Percentiles rank a stretch among this genome's conserved stretches.
phyloP scores from a whole-genome alignment of 2,329 filamentous ascomycete species.

The Helminthosporium solani region DNA sequence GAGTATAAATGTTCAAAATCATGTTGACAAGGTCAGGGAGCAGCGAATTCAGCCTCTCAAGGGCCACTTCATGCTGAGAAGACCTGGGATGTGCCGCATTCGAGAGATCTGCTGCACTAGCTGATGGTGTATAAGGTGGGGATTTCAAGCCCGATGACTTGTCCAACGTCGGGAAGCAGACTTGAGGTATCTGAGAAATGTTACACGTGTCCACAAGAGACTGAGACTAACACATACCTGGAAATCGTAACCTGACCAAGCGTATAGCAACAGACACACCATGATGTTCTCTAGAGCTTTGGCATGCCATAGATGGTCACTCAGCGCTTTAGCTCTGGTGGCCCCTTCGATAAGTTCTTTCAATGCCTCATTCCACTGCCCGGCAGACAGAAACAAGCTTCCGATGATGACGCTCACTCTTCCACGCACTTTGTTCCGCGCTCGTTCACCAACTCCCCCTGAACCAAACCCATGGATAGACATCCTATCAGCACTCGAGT shows the following conservation, averaged over 20 bases:
- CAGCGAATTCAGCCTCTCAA: conserved; percentile 55
- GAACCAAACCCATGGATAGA: conserved; percentile 65
- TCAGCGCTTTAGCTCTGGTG: conserved; percentile 71
- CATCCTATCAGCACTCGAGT: conserved; percentile 60
- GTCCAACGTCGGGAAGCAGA: conserved; percentile 54
- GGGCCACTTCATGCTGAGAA: conserved; percentile 41
- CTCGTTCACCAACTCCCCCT: conserved; percentile 69
- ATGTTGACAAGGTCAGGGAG: conserved; percentile 74
- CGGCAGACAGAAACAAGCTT: conserved; percentile 82
- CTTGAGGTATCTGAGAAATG: conserved; percentile 50
- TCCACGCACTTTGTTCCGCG: conserved; percentile 77
- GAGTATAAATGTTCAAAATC: conserved; percentile 71
- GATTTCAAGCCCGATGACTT: conserved; percentile 49
- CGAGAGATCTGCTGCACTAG: conserved; percentile 42
- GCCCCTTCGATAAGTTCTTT: conserved; percentile 81
- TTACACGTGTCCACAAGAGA: conserved; percentile 8
- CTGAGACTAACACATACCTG: conserved; percentile 52
- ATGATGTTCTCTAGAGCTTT: conserved; percentile 89
- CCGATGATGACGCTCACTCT: conserved; percentile 78
- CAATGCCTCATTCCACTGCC: conserved; percentile 85
- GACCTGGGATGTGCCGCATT: conserved; percentile 46
- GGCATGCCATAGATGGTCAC: conserved; percentile 96
- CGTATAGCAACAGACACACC: conserved; percentile 77
- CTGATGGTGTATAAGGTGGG: conserved; percentile 43
- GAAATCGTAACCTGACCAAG: conserved; percentile 83